Conservation (phyloP, 345 rosid genomes). For the Streptanthus diversifolius region DNA sequence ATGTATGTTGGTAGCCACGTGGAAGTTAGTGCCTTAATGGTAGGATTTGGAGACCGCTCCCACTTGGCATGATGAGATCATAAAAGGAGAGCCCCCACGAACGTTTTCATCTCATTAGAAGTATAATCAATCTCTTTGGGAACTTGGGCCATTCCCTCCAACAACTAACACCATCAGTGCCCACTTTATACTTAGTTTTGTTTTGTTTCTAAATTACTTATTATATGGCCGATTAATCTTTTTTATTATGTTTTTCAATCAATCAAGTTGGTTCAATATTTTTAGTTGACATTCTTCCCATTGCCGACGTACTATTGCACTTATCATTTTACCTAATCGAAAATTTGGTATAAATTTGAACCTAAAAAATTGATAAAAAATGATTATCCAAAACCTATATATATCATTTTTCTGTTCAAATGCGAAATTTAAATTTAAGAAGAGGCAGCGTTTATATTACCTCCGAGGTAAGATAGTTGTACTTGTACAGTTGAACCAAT, state of each 20-base stretch:
- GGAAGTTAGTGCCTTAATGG: slow-evolving; percentile 26
- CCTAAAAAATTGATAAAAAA: background rate
- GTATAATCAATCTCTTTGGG: slow-evolving; percentile 73
- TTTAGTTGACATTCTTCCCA: background rate
- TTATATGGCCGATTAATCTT: background rate
- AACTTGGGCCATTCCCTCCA: slow-evolving; percentile 77
- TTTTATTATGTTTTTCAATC: background rate
- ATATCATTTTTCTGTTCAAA: background rate
- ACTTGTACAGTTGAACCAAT: background rate
- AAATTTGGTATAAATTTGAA: background rate
- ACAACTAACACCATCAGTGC: slow-evolving; percentile 36
- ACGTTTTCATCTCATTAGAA: slow-evolving; percentile 41
- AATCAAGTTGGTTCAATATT: background rate
- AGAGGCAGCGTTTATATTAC: background rate
- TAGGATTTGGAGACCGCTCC: slow-evolving; percentile 43
- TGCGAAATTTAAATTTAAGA: background rate
- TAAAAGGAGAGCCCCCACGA: slow-evolving; percentile 46
- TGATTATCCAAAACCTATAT: background rate
- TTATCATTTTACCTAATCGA: background rate
- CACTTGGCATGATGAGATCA: slow-evolving; percentile 39
- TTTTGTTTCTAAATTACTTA: slow-evolving; percentile 2
- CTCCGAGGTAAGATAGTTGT: background rate
- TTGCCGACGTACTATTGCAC: slow-evolving; percentile 2
- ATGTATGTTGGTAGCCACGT: slow-evolving; percentile 20
- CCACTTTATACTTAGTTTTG: slow-evolving; percentile 15